phyloP scores from a whole-genome alignment of 2,329 filamentous ascomycete genomes.

The Xylariales sp. region DNA sequence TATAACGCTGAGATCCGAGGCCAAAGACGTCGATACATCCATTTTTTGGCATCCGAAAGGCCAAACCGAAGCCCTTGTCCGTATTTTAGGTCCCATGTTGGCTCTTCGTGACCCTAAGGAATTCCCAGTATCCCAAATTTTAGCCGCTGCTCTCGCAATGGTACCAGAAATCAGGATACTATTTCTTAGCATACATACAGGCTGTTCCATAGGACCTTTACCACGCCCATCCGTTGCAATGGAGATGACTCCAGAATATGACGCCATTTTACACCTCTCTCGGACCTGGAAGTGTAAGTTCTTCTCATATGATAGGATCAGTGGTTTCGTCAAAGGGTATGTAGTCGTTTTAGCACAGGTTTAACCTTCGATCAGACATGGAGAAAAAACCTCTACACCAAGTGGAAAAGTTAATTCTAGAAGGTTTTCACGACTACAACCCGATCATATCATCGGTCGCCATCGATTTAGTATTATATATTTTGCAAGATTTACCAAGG shows the following conservation, averaged over 20 bases:
- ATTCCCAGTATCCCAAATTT: slow-evolving; percentile 10
- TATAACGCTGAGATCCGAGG: slow-evolving; percentile 10
- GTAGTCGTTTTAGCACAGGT: slow-evolving; percentile 10
- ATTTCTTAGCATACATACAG: slow-evolving; percentile 10
- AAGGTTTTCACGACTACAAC: slow-evolving; percentile 9
- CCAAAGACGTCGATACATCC: slow-evolving; percentile 9
- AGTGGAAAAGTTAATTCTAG: slow-evolving; percentile 10
- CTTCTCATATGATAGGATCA: slow-evolving; percentile 9
- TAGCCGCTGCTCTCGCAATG: slow-evolving; percentile 9
- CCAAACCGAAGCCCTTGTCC: slow-evolving; percentile 9
- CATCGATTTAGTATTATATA: slow-evolving; percentile 10
- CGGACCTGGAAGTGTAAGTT: slow-evolving; percentile 11
- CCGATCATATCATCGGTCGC: slow-evolving; percentile 7
- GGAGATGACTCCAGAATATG: slow-evolving; percentile 9
- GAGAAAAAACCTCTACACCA: slow-evolving; percentile 9
- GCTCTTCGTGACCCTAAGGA: slow-evolving; percentile 10
- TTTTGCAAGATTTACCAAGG: slow-evolving; percentile 9
- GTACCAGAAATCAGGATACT: slow-evolving; percentile 11
- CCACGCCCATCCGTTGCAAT: slow-evolving; percentile 9
- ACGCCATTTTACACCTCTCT: slow-evolving; percentile 10
- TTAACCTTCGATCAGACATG: slow-evolving; percentile 10
- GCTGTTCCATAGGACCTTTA: slow-evolving; percentile 10
- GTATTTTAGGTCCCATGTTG: slow-evolving; percentile 9
- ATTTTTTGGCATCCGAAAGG: slow-evolving; percentile 11
- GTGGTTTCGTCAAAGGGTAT: slow-evolving; percentile 10